phyloP scores from a whole-genome alignment of 306 rosid genomes.

The Acacia confusa region DNA sequence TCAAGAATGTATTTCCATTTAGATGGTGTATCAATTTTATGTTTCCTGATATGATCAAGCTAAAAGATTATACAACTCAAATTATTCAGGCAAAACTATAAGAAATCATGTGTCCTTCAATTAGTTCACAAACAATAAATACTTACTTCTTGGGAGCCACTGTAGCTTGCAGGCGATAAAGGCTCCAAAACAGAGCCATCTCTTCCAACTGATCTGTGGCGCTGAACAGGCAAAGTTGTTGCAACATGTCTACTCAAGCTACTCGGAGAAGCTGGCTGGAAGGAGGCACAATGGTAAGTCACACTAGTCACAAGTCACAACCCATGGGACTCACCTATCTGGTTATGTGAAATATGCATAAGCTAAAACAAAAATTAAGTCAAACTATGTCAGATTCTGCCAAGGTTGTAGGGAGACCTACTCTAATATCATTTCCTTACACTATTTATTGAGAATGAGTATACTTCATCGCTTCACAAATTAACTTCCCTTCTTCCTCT shows the following conservation, averaged over 20 bases:
- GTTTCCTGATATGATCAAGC: background rate
- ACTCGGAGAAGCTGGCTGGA: slow-evolving; percentile 52
- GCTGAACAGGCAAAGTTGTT: slow-evolving; percentile 39
- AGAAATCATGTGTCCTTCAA: slow-evolving; percentile 1
- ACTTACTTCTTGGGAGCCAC: slow-evolving; percentile 59
- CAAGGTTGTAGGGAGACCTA: background rate
- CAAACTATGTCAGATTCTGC: background rate
- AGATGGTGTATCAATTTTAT: background rate
- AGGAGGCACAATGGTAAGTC: slow-evolving; percentile 21
- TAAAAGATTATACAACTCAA: background rate
- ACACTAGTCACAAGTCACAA: background rate
- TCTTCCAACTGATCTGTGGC: slow-evolving; percentile 39
- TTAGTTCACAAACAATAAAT: background rate
- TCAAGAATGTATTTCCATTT: background rate
- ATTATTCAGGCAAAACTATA: background rate
- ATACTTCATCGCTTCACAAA: background rate
- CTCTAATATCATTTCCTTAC: background rate
- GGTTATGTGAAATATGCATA: background rate
- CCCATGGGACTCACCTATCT: background rate
- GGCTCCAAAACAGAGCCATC: slow-evolving; percentile 38
- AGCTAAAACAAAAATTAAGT: background rate
- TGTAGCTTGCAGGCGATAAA: slow-evolving; percentile 48
- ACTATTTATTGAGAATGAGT: background rate
- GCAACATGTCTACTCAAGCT: slow-evolving; percentile 40
- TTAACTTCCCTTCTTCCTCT: too few relatives aligned